Percentiles rank a stretch among this genome's conserved stretches.
Conservation (phyloP, 83 land plant genomes). For the Diphasiastrum complanatum region DNA sequence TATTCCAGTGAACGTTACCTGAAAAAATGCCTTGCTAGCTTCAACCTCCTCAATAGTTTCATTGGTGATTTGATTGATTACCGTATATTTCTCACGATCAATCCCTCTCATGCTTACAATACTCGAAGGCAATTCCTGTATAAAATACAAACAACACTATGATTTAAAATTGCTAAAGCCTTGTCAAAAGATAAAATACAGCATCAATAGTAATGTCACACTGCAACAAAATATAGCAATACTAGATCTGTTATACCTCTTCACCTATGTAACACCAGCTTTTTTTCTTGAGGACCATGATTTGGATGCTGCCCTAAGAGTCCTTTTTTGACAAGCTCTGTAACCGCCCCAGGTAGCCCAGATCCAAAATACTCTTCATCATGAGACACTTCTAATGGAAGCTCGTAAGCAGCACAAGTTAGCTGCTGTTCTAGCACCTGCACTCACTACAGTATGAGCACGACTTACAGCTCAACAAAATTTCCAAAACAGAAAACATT, state of each 20-base stretch:
- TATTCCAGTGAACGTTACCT: slow-evolving; percentile 52
- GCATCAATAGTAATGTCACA: background rate
- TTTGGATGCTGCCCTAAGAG: slow-evolving; percentile 39
- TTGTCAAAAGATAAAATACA: too few species aligned
- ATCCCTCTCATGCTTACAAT: slow-evolving; percentile 72
- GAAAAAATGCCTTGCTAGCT: slow-evolving; percentile 92
- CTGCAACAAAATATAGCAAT: slow-evolving; percentile 8
- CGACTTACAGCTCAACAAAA: too few species aligned
- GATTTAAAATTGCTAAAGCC: too few species aligned
- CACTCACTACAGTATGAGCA: background rate
- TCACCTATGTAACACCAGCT: slow-evolving; percentile 80
- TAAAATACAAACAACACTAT: too few species aligned
- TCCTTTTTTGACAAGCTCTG: slow-evolving; percentile 55
- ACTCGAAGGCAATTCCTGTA: slow-evolving; percentile 66
- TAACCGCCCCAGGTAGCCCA: slow-evolving; percentile 46
- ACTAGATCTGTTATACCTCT: slow-evolving; percentile 43
- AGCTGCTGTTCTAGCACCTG: slow-evolving; percentile 89
- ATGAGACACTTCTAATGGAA: slow-evolving; percentile 55
- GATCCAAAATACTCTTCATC: slow-evolving; percentile 85
- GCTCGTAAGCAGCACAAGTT: slow-evolving; percentile 81
- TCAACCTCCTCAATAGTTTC: slow-evolving; percentile 92
- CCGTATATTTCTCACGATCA: slow-evolving; percentile 63
- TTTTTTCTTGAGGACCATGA: slow-evolving; percentile 29
- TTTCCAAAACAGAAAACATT: too few species aligned
- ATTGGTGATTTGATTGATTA: slow-evolving; percentile 53